A percentile compares a stretch with the other conserved stretches of the same genome.
phyloP scores from a whole-genome alignment of 768 basidiomycete species.

The Auriscalpium orientale region DNA sequence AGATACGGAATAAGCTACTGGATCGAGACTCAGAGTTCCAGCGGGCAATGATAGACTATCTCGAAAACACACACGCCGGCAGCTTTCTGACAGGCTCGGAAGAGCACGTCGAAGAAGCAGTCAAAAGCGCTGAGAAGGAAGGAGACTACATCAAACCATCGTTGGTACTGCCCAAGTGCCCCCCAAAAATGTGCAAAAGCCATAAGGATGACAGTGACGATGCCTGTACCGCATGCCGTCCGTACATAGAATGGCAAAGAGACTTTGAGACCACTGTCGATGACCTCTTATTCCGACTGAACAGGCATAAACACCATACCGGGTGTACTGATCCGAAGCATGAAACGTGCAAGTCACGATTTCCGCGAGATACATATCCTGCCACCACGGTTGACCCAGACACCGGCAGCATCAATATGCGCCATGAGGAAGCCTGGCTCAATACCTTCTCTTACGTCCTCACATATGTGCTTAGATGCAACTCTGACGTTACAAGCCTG shows the following conservation, averaged over 20 bases:
- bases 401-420: conserved; percentile 22
- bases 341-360: conserved; percentile 27
- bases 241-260: conserved; percentile 4
- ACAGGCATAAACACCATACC: conserved; percentile 5
- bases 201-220: too few relatives aligned
- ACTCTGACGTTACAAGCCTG: conserved; percentile 32
- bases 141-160: not conserved
- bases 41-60: conserved; percentile 3
- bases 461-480: conserved; percentile 30
- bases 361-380: conserved; percentile 23
- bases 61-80: conserved; percentile 10
- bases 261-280: conserved; percentile 5
- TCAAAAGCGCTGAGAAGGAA: not conserved
- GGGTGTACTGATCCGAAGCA: conserved; percentile 24
- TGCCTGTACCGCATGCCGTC: not conserved
- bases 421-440: conserved; percentile 26
- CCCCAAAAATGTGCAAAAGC: too few relatives aligned
- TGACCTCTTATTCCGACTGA: conserved; percentile 2
- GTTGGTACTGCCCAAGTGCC: too few relatives aligned
- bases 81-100: not conserved
- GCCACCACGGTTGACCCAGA: conserved; percentile 24
- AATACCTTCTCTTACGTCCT: conserved; percentile 27
- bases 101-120: not conserved
- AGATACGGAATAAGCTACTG: conserved; percentile 11
- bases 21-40: conserved; percentile 5